These are phyloP conservation scores for Trichophyton equinum DNA, from an alignment of 2,329 filamentous ascomycete species.

Conservation along the genomic window DNA sequence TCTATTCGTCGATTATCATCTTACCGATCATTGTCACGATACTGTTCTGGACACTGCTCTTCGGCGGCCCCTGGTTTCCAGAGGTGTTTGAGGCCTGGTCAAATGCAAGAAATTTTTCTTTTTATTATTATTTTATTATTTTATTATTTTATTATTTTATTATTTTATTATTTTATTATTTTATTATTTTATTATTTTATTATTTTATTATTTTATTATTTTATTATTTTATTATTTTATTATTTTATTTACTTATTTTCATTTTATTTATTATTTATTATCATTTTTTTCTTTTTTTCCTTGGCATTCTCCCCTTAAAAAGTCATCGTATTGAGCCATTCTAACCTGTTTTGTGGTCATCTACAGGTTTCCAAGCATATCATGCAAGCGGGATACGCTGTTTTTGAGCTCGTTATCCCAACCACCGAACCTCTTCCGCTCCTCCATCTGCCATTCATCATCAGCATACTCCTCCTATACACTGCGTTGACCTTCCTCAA, in stretches of 20 bases:
- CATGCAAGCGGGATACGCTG: constrained; percentile 58
- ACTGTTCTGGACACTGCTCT: constrained; percentile 58
- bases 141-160: not conserved
- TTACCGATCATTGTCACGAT: constrained; percentile 58
- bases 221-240: not conserved
- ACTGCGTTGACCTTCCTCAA: constrained; percentile 64
- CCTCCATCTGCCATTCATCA: constrained; percentile 53
- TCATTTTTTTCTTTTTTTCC: not conserved
- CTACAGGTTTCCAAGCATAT: constrained; percentile 55
- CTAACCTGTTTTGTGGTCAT: not conserved
- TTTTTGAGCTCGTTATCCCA: constrained; percentile 62
- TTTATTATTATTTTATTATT: too few relatives aligned
- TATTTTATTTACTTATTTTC: too few relatives aligned
- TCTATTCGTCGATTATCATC: constrained; percentile 50
- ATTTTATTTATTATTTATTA: too few relatives aligned
- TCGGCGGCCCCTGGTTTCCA: constrained; percentile 40
- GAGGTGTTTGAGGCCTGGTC: constrained; percentile 43
- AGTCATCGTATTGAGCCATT: too few relatives aligned
- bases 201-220: not conserved
- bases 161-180: not conserved
- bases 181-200: too few relatives aligned
- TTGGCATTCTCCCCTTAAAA: too few relatives aligned
- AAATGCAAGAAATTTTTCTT: constrained; percentile 25
- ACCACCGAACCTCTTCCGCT: constrained; percentile 51
- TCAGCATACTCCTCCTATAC: constrained; percentile 61